These are phyloP conservation scores for Triadica sebifera DNA, from an alignment of 345 rosid species.

Conservation along the genomic window DNA sequence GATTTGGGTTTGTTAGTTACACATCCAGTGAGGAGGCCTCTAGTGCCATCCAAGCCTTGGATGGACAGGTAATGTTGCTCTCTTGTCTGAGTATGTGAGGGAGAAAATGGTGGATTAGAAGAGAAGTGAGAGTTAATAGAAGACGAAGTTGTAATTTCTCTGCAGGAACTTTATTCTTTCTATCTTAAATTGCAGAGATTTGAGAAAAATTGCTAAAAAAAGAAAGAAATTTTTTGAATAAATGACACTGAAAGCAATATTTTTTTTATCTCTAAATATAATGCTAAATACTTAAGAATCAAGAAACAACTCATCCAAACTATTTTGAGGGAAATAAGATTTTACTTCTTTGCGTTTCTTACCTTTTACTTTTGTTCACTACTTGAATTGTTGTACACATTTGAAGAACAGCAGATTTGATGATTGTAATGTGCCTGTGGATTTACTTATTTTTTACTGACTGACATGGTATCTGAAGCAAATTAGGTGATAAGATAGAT, in stretches of 20 bases:
- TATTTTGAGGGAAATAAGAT: neutral
- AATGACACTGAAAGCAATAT: neutral
- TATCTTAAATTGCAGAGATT: neutral
- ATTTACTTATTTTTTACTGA: too few species aligned
- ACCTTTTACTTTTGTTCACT: neutral
- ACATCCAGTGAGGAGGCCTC: conserved; percentile 71
- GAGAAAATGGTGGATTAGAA: neutral
- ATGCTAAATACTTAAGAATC: neutral
- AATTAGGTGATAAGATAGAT: too few species aligned
- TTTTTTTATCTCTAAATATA: neutral
- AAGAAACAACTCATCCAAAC: neutral
- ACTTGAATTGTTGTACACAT: neutral
- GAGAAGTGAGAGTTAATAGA: neutral
- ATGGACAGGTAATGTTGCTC: conserved; percentile 67
- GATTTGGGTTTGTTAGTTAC: conserved; percentile 83
- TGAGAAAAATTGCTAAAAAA: neutral
- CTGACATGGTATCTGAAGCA: too few species aligned
- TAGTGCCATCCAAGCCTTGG: conserved; percentile 87
- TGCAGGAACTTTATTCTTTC: neutral
- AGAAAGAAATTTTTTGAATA: neutral
- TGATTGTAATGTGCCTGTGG: too few species aligned
- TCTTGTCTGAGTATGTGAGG: neutral
- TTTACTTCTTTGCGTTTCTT: neutral
- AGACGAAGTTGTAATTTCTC: neutral
- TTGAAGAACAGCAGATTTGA: neutral